Evolutionary conservation across 169 alveolate species (phyloP).

Genomic region (Plasmodium malariae): DNA sequence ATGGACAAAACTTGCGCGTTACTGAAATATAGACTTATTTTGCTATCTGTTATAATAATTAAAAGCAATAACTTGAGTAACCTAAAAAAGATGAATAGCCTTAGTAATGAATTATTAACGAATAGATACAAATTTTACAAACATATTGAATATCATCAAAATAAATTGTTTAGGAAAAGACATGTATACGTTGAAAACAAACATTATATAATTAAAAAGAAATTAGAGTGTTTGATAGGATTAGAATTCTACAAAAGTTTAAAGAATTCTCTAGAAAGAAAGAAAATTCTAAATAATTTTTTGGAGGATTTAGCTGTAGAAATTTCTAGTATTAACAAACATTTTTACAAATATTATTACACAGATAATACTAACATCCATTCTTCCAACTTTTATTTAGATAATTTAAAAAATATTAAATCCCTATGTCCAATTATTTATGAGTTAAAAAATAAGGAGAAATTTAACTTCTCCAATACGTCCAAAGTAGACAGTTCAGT

Average conservation of each 20-base stretch:
- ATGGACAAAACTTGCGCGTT: constrained; percentile 20
- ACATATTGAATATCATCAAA: constrained; percentile 51
- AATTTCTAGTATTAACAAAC: constrained; percentile 24
- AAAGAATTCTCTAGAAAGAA: constrained; percentile 31
- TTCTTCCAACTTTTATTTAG: constrained; percentile 42
- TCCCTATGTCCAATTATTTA: constrained; percentile 46
- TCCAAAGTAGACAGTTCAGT: constrained; percentile 27
- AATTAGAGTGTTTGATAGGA: constrained; percentile 44
- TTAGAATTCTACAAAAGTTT: constrained; percentile 45
- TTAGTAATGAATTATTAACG: constrained; percentile 18
- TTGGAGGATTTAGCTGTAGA: constrained; percentile 34
- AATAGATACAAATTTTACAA: constrained; percentile 18
- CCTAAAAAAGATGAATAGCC: constrained; percentile 24
- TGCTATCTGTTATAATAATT: constrained; percentile 48
- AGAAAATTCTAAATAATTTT: constrained; percentile 29
- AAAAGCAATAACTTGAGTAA: constrained; percentile 52
- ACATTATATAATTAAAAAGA: constrained; percentile 49
- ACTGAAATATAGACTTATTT: constrained; percentile 46
- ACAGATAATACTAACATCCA: constrained; percentile 61
- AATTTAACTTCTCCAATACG: constrained; percentile 16
- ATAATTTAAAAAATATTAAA: constrained; percentile 29
- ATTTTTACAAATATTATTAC: constrained; percentile 39
- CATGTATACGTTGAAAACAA: constrained; percentile 40
- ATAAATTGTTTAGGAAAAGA: constrained; percentile 30
- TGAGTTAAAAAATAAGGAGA: constrained; percentile 34